These are phyloP conservation scores for Botrytis hyacinthi DNA, from an alignment of 2,329 filamentous ascomycete genomes.

Conservation along the genomic window DNA sequence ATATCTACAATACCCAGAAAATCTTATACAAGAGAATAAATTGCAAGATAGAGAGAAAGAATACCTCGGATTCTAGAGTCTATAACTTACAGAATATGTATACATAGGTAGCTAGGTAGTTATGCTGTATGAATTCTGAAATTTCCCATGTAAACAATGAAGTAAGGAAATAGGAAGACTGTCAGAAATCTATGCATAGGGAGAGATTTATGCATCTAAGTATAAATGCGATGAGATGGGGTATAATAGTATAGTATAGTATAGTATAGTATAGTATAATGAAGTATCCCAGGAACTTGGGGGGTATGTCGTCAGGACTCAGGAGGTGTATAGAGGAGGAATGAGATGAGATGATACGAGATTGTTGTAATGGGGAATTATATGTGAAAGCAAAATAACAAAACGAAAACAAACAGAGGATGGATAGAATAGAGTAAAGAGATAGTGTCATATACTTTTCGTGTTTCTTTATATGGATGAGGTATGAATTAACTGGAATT, in stretches of 20 bases:
- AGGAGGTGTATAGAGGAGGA: neutral
- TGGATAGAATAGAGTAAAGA: neutral
- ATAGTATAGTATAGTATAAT: too few relatives aligned
- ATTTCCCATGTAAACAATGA: neutral
- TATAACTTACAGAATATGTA: neutral
- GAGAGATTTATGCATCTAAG: too few relatives aligned
- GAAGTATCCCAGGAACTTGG: too few relatives aligned
- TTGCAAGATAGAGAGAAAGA: neutral
- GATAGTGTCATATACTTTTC: fast-evolving
- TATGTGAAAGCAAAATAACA: too few relatives aligned
- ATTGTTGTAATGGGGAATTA: neutral
- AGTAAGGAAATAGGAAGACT: neutral
- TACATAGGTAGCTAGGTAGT: neutral
- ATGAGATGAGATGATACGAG: neutral
- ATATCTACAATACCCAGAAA: neutral
- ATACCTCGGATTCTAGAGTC: neutral
- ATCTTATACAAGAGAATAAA: neutral
- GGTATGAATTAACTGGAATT: neutral
- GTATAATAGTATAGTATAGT: too few relatives aligned
- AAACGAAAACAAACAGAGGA: too few relatives aligned
- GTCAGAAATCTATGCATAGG: too few relatives aligned
- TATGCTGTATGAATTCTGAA: neutral
- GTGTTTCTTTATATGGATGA: neutral
- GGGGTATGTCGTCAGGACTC: too few relatives aligned
- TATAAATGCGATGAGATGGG: too few relatives aligned